phyloP scores from a whole-genome alignment of 1,284 basidiomycete genomes.

The Vanrija sp. region DNA sequence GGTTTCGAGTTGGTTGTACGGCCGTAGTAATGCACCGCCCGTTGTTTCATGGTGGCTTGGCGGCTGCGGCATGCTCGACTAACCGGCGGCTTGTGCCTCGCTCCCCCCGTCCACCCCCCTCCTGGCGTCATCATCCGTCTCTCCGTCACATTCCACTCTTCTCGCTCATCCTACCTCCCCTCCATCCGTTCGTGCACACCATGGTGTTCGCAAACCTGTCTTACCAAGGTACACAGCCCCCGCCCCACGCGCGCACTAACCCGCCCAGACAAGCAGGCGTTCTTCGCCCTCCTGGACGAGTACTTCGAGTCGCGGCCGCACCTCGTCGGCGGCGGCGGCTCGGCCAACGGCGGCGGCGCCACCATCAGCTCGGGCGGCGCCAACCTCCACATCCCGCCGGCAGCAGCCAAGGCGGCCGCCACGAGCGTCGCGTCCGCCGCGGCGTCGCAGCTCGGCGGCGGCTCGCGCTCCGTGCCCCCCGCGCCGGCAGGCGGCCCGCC shows the following conservation, averaged over 20 bases:
- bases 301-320: constrained; percentile 46
- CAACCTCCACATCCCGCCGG: background rate
- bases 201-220: constrained; percentile 30
- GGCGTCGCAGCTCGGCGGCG: background rate
- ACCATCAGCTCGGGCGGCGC: background rate
- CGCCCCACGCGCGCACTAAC: background rate
- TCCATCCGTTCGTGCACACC: background rate
- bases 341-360: too few relatives aligned
- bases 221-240: constrained; percentile 24
- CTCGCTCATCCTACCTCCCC: background rate
- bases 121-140: too few relatives aligned
- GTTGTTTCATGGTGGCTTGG: too few relatives aligned
- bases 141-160: too few relatives aligned
- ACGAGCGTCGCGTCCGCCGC: background rate
- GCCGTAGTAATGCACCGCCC: background rate
- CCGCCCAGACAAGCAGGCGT: constrained; percentile 30
- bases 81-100: too few relatives aligned
- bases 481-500: background rate
- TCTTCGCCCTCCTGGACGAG: constrained; percentile 46
- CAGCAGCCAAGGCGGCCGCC: background rate
- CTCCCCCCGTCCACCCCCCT: too few relatives aligned
- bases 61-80: too few relatives aligned
- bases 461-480: background rate
- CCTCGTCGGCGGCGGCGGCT: constrained; percentile 10
- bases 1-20: background rate